Evolutionary conservation across 78 protist species (phyloP), one percentile per base, ranked within the genome.

Genomic region (Dictyostelium discoideum): DNA sequence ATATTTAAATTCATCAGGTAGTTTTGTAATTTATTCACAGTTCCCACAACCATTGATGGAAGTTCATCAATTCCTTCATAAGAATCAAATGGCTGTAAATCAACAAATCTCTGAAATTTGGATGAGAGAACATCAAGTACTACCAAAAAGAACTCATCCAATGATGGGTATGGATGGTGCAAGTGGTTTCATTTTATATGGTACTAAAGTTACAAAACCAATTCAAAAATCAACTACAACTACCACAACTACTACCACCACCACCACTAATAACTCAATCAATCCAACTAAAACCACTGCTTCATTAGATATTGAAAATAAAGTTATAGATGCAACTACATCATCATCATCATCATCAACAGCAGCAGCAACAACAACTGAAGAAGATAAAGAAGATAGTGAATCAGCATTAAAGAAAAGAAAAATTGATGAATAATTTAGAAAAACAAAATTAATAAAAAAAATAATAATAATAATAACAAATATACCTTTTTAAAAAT

Each of bases 111-210:
- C 79, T 57, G 96, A 93, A 65, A 82, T 93, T 74, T 93, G 96
- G 96, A 93, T 87, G 96, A 74, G 96, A 57, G 96, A 93, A 63
- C 84, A 93, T 50, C 96, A 93, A 80, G 96, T 93, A 13, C 54
- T 93, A 32, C 96, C 96, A 48, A 87, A 93, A 20, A 82, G 96
- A 60, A 93, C 96, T 9, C 96, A 93, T 84, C 96, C 96, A 48
- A 84, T 18, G 22, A 93, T 93, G 96, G 29, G 65, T 46, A 93
- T 93, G 96, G 93, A 86, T 80, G 92, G 92, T 50, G 77, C 88
- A 40, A 84, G 92, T 80, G 96, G 96, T 20, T 93, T 57, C 29
- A 22, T 93, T 10, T 86, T 93, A 44, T 69, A 86, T 57, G 92
- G 92, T 46, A 93, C 82, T 24, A 93, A 93, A 84, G 87, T 37